Conservation (phyloP, 805 yeast genomes). For the Candida takata region DNA sequence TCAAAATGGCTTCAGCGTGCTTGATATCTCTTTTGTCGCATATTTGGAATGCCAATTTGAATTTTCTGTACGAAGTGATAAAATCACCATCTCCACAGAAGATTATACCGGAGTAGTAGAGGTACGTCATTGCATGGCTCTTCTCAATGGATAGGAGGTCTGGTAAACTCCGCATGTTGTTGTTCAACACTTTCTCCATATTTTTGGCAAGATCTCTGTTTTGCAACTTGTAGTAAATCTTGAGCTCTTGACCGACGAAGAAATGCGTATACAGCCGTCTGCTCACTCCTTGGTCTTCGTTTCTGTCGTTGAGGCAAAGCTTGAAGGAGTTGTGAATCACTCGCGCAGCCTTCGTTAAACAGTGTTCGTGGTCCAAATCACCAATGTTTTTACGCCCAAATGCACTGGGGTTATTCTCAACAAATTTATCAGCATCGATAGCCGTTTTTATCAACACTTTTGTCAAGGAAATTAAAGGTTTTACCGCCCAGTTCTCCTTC, state of each 20-base stretch:
- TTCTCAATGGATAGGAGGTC: constrained; percentile 35
- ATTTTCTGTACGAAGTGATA: constrained; percentile 40
- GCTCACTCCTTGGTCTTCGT: constrained; percentile 38
- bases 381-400: constrained; percentile 8
- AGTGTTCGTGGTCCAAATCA: constrained; percentile 26
- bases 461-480: constrained; percentile 33
- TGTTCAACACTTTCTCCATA: constrained; percentile 59
- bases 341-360: constrained; percentile 49
- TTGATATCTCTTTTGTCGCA: constrained; percentile 9
- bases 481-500: constrained; percentile 47
- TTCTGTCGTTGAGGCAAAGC: constrained; percentile 71
- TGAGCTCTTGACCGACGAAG: constrained; percentile 63
- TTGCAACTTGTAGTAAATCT: constrained; percentile 57
- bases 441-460: constrained; percentile 30
- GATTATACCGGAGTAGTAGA: constrained; percentile 64
- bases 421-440: constrained; percentile 17
- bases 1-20: constrained; percentile 36
- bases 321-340: constrained; percentile 69
- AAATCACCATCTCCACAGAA: constrained; percentile 61
- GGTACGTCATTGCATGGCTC: constrained; percentile 50
- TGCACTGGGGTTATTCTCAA: constrained; percentile 13
- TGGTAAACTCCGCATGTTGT: constrained; percentile 49
- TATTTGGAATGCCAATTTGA: constrained; percentile 38
- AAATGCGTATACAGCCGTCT: constrained; percentile 62
- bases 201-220: constrained; percentile 70